Conservation (phyloP, 2,329 filamentous ascomycete genomes). For the Thielaviopsis musarum region DNA sequence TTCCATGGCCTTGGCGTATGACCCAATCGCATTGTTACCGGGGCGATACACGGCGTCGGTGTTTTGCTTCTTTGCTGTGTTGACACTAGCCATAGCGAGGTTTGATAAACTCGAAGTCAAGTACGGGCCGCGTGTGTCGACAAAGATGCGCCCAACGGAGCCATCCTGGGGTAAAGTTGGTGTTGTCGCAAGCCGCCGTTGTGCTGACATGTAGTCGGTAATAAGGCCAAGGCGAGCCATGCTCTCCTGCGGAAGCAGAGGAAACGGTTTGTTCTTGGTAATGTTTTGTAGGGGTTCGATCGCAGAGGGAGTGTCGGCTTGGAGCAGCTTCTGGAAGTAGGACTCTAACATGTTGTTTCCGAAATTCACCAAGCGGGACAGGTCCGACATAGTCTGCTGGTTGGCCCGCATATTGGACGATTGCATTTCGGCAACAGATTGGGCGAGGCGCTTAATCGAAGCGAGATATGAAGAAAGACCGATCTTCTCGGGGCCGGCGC, state of each 20-base stretch:
- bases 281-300: constrained; percentile 86
- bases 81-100: constrained; percentile 69
- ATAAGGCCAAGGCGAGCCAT: constrained; percentile 63
- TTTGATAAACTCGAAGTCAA: constrained; percentile 70
- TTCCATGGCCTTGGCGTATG: constrained; percentile 76
- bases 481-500: constrained; percentile 66
- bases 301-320: constrained; percentile 56
- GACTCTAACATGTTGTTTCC: constrained; percentile 73
- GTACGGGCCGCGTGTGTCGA: constrained; percentile 74
- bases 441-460: constrained; percentile 76
- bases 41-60: constrained; percentile 71
- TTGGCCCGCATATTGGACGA: constrained; percentile 85
- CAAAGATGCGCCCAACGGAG: constrained; percentile 65
- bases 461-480: constrained; percentile 73
- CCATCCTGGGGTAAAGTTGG: constrained; percentile 37
- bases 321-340: constrained; percentile 62
- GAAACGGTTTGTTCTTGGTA: constrained; percentile 77
- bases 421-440: constrained; percentile 69
- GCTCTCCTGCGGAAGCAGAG: constrained; percentile 59
- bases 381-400: constrained; percentile 70
- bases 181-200: constrained; percentile 27
- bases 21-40: constrained; percentile 80
- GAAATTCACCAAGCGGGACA: constrained; percentile 58
- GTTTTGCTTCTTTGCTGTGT: constrained; percentile 66
- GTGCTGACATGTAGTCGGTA: constrained; percentile 56